Evolutionary conservation across 1,139 yeast genomes (phyloP).

Genomic region (Saccharomyces hybrid): DNA sequence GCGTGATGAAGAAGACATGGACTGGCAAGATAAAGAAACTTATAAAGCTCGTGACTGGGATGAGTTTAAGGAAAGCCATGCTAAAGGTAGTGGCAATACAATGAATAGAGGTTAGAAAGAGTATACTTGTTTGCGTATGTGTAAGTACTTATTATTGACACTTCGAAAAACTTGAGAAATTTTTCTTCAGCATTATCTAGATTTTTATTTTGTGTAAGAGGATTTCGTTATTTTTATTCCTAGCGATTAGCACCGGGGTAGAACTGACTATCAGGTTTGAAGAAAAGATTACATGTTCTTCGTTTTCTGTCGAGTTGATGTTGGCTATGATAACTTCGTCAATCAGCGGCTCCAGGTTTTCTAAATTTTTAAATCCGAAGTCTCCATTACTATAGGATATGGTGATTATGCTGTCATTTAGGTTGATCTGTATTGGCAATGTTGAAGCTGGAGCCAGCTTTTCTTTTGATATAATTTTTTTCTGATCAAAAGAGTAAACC

Average conservation of each 20-base stretch:
- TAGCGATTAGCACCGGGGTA: background rate
- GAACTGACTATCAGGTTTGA: background rate
- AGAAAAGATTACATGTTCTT: background rate
- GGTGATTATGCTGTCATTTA: background rate
- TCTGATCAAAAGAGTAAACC: slow-evolving; percentile 30
- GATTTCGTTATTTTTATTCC: background rate
- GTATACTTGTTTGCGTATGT: background rate
- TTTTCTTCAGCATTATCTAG: background rate
- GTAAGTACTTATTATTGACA: background rate
- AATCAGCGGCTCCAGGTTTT: background rate
- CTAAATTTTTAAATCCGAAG: background rate
- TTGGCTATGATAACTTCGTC: background rate
- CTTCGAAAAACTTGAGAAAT: no score
- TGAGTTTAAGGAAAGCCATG: slow-evolving; percentile 80
- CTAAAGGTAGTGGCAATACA: slow-evolving; percentile 86
- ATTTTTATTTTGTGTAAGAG: background rate
- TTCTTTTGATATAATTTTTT: slow-evolving; percentile 17
- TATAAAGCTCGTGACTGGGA: slow-evolving; percentile 81
- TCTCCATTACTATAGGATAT: background rate
- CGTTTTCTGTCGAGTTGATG: background rate
- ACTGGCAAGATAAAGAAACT: slow-evolving; percentile 47
- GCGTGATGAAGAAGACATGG: slow-evolving; percentile 44
- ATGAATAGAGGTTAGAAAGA: slow-evolving; percentile 59
- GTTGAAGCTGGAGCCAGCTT: background rate
- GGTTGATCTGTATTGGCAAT: background rate